Evolutionary conservation across 2,329 filamentous ascomycete species (phyloP), one percentile per base, ranked within the genome.

Genomic region (Trichoderma sp.): DNA sequence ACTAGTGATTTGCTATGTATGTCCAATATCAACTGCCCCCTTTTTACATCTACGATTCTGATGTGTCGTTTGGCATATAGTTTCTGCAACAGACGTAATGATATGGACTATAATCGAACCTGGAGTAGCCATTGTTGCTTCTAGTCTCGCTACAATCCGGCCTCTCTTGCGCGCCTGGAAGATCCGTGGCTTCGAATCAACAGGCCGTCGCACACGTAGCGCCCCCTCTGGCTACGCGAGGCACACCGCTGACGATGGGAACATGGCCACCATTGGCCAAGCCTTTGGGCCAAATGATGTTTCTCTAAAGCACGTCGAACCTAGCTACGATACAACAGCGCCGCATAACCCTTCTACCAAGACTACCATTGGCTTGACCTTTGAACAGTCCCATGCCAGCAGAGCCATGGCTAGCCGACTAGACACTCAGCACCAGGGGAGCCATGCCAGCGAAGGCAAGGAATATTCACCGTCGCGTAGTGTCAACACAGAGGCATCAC

Each of bases 41-140:
- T 18, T 68, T 21, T 26, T 43, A 43, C 9, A 18, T n/a, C 4
- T 4, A 51, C 3, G 15, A 15, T 21, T 30, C 62, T 64, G 4
- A 58, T 43, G 18, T n/a, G 3, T 6, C 9, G 15, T 58, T 8
- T 18, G 21, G 1, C 26, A 14, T 39, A 9, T 60, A 87, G 85
- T 82, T 76, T 81, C 82, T 67, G 84, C 82, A 26, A 88, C 86
- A 4, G 81, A 87, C 72, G 83, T 86, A 43, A 86, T 87, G 83
- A 81, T 88, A 7, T 89, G 87, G 87, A 88, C 86, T 11, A 79
- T 88, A n/a, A 80, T 88, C 68, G 87, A 89, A 75, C 86, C 86
- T 2, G 86, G 86, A 6, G 83, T 88, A 26, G 86, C 86, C 72
- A 89, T 88, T 60, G 77, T 85, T 30, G 87, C 87, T 14, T 84